A percentile compares a stretch with the other conserved stretches of the same genome.
phyloP scores from a whole-genome alignment of 805 yeast species.

The Monosporozyma yasuniensis region DNA sequence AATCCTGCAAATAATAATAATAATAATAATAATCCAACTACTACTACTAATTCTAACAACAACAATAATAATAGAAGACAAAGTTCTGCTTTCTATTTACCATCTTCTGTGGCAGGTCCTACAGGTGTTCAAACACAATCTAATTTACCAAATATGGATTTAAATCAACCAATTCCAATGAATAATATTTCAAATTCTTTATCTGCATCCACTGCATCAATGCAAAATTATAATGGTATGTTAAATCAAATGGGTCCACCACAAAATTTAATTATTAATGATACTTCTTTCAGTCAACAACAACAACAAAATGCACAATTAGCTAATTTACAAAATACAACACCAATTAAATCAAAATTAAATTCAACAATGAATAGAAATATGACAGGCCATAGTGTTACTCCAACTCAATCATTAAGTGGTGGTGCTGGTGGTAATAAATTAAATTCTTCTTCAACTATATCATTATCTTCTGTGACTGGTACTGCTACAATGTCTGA shows the following conservation, averaged over 20 bases:
- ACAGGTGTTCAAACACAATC: not conserved
- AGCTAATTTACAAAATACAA: not conserved
- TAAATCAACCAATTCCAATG: constrained; percentile 7
- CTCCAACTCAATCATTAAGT: not conserved
- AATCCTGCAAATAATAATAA: constrained; percentile 5
- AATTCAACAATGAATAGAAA: not conserved
- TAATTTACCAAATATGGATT: constrained; percentile 18
- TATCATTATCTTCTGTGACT: constrained; percentile 9
- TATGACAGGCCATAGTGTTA: not conserved
- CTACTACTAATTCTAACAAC: not conserved
- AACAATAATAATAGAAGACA: constrained; percentile 8
- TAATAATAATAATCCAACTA: not conserved
- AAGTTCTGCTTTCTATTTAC: constrained; percentile 10
- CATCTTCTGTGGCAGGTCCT: constrained; percentile 3
- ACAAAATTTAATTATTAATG: not conserved
- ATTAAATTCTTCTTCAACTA: constrained; percentile 3
- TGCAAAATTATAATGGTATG: constrained; percentile 9
- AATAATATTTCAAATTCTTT: constrained; percentile 9
- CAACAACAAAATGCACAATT: not conserved
- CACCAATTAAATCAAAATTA: constrained; percentile 1
- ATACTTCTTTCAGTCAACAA: not conserved
- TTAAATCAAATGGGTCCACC: constrained; percentile 7
- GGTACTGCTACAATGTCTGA: constrained; percentile 28
- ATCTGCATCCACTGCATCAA: constrained; percentile 10
- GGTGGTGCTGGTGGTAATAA: not conserved